Evolutionary conservation across 2,329 filamentous ascomycete species (phyloP).

Genomic region (Xylariales sp.): DNA sequence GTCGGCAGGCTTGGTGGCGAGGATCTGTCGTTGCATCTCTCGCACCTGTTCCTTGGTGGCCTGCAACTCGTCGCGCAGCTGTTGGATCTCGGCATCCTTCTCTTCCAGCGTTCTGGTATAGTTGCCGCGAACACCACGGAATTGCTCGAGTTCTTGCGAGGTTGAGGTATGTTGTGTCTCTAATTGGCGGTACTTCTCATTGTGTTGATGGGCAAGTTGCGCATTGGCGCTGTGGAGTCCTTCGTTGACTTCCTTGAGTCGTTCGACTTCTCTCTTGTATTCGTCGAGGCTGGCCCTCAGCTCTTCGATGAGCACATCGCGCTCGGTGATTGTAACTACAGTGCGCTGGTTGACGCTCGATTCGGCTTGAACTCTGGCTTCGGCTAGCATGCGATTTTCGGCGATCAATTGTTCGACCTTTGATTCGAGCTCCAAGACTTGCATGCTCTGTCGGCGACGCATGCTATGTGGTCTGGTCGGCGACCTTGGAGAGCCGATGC

Average conservation of each 20-base stretch:
- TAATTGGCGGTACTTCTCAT: conserved; percentile 63
- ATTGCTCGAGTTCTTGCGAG: conserved; percentile 65
- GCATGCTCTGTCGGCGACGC: conserved; percentile 96
- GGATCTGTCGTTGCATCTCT: conserved; percentile 53
- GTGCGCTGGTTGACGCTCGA: conserved; percentile 59
- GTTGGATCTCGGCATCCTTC: conserved; percentile 79
- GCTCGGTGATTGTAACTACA: conserved; percentile 69
- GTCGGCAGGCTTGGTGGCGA: conserved; percentile 55
- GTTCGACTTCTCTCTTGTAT: conserved; percentile 75
- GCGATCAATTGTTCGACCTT: conserved; percentile 77
- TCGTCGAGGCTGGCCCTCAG: conserved; percentile 74
- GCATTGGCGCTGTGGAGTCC: conserved; percentile 72
- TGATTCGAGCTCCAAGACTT: conserved; percentile 85
- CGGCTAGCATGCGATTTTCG: conserved; percentile 76
- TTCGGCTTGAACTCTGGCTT: conserved; percentile 68
- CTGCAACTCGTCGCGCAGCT: conserved; percentile 73
- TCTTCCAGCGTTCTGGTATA: conserved; percentile 64
- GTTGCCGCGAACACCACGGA: conserved; percentile 57
- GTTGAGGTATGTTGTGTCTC: conserved; percentile 63
- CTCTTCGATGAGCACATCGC: conserved; percentile 80
- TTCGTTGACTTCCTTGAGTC: conserved; percentile 78
- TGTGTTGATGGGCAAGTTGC: conserved; percentile 71
- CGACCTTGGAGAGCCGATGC: conserved; percentile 79
- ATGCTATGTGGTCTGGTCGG: conserved; percentile 93
- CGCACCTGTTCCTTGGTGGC: conserved; percentile 61